Evolutionary conservation across 73 alveolate species (phyloP).

Genomic region (Uronychia setigera): DNA sequence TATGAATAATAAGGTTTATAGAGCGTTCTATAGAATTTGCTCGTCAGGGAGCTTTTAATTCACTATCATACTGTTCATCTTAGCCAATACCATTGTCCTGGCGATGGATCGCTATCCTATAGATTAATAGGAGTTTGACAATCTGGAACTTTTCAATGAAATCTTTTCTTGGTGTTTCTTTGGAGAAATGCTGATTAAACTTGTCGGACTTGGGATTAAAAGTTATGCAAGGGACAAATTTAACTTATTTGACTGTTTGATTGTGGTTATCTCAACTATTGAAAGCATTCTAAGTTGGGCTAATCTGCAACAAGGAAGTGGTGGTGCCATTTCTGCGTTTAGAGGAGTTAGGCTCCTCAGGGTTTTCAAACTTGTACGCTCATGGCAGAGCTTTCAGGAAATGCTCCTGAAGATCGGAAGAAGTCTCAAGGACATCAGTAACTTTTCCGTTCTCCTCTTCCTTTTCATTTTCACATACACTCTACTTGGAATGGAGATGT

Average conservation of each 20-base stretch:
- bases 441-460: conserved; percentile 46
- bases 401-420: conserved; percentile 20
- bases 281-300: conserved; percentile 18
- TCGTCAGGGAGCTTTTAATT: not conserved
- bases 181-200: conserved; percentile 30
- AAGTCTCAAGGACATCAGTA: conserved; percentile 37
- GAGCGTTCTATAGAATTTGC: not conserved
- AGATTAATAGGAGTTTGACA: conserved; percentile 4
- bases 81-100: conserved; percentile 32
- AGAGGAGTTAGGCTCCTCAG: conserved; percentile 53
- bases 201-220: conserved; percentile 35
- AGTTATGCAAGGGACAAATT: conserved; percentile 32
- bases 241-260: conserved; percentile 35
- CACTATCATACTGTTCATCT: conserved; percentile 20
- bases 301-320: not conserved
- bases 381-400: conserved; percentile 20
- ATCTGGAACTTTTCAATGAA: conserved; percentile 12
- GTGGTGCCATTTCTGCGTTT: conserved; percentile 52
- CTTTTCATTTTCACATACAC: conserved; percentile 61
- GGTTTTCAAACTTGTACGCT: conserved; percentile 46
- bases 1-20: conserved; percentile 1
- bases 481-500: conserved; percentile 65
- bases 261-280: conserved; percentile 27
- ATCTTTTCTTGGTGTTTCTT: conserved; percentile 30
- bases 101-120: conserved; percentile 43